Evolutionary conservation across 2,329 filamentous ascomycete species (phyloP), one percentile per base, ranked within the genome.

Genomic region (Ophiosphaerella herpotricha): DNA sequence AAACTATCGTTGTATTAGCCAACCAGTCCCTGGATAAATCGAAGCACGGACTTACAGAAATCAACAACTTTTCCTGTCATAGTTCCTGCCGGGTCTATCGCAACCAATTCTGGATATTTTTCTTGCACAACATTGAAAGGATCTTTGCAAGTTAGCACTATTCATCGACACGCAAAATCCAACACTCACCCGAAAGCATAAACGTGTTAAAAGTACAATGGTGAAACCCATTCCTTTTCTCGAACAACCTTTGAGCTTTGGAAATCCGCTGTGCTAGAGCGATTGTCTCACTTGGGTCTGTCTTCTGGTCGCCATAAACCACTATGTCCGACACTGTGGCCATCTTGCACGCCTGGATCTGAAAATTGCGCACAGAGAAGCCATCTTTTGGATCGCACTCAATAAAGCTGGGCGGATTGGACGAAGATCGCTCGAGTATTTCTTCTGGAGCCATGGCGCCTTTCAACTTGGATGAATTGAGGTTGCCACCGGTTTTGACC

Each of bases 341-440:
- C 58, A 90, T 78, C 72, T 99, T 99, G 50, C 89, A 89, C 0
- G 90, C 83, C 73, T 99, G 94, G 34, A 97, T 97, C 64, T 97
- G 93, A 68, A 99, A 99, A 72, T 97, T 97, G 39, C 94, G 85
- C 37, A 97, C 92, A 4, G 91, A 96, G 69, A 97, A 97, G 7
- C 94, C 94, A 58, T 96, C 90, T 48, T 78, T 83, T 1, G 94
- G 94, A 67, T 99, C 94, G 35, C 87, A 82, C 37, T 96, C 90
- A 53, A 91, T 77, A 67, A 99, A 96, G 18, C 85, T 80, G 38
- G 82, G 75, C 13, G 75, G 74, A 11, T 77, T 73, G n/a, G 74
- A 68, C n/a, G 65, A 68, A 2, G 72, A 54, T 1, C 57, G 49
- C 33, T 85, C 80, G 49, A 97, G 74, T 38, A 97, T 80, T 72